These are phyloP conservation scores for Filobasidium wieringae DNA, from an alignment of 768 basidiomycete genomes.

Conservation along the genomic window DNA sequence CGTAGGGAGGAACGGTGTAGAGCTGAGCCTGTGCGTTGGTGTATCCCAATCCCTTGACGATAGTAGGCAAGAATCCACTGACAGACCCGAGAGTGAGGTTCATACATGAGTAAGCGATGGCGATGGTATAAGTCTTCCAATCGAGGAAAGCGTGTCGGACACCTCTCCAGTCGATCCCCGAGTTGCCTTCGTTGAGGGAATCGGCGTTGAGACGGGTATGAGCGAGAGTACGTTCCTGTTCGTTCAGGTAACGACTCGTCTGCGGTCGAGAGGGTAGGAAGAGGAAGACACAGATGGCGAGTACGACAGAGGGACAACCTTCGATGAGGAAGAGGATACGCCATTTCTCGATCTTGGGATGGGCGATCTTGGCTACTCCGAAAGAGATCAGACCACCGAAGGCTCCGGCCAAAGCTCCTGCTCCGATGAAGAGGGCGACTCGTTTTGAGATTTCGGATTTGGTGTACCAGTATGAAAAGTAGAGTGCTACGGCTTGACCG, in stretches of 20 bases:
- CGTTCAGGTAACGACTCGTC: constrained; percentile 35
- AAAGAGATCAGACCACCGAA: constrained; percentile 36
- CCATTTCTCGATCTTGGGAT: constrained; percentile 25
- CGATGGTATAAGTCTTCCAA: constrained; percentile 38
- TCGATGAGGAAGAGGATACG: constrained; percentile 42
- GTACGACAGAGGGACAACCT: constrained; percentile 37
- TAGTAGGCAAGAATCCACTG: constrained; percentile 40
- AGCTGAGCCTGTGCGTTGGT: constrained; percentile 28
- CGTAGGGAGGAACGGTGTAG: constrained; percentile 40
- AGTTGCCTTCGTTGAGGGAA: constrained; percentile 18
- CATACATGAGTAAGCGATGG: constrained; percentile 32
- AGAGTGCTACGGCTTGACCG: constrained; percentile 35
- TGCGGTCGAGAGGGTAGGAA: constrained; percentile 41
- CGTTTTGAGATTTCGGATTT: constrained; percentile 40
- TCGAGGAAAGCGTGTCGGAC: constrained; percentile 36
- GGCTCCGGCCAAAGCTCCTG: constrained; percentile 35
- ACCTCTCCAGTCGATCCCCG: constrained; percentile 37
- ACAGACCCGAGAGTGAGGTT: constrained; percentile 30
- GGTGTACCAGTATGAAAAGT: constrained; percentile 36
- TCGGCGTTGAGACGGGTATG: constrained; percentile 37
- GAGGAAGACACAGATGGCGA: constrained; percentile 39
- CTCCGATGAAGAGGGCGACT: constrained; percentile 40
- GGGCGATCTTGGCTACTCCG: constrained; percentile 29
- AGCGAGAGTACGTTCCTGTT: constrained; percentile 37
- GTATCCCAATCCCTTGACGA: constrained; percentile 38